Conservation (phyloP, 192 early-diverging fungal species). For the Coemansia sp. region DNA sequence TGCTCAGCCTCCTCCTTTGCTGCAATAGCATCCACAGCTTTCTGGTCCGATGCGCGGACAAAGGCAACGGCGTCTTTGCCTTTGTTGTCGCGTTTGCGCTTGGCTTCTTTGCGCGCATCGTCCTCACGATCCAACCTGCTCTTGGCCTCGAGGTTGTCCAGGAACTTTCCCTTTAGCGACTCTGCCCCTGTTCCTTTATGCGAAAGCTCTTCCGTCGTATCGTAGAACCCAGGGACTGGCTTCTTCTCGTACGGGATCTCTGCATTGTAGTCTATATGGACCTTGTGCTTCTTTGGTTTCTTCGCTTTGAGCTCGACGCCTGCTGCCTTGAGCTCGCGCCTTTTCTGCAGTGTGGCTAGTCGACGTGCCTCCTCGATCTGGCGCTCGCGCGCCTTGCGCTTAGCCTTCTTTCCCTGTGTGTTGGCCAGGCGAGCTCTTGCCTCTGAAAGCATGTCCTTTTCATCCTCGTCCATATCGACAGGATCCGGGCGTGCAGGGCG, state of each 20-base stretch:
- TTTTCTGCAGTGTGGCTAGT: conserved; percentile 86
- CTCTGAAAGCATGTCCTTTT: conserved; percentile 99
- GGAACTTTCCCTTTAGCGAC: conserved; percentile 64
- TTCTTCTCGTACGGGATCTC: conserved; percentile 94
- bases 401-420: conserved; percentile 99
- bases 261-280: conserved; percentile 88
- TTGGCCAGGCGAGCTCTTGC: conserved; percentile 98
- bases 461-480: conserved; percentile 99
- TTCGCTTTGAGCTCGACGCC: conserved; percentile 81
- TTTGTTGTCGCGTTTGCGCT: conserved; percentile 64
- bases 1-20: conserved; percentile 66
- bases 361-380: conserved; percentile 95
- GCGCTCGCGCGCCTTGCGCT: conserved; percentile 96
- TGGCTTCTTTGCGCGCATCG: conserved; percentile 74
- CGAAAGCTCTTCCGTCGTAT: conserved; percentile 82
- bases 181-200: conserved; percentile 58
- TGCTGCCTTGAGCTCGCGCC: conserved; percentile 93
- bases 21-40: conserved; percentile 34
- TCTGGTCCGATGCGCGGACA: conserved; percentile 48
- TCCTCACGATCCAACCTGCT: conserved; percentile 80
- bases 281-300: conserved; percentile 64
- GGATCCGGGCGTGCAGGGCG: conserved; percentile 98
- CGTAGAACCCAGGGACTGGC: conserved; percentile 88
- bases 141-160: conserved; percentile 86
- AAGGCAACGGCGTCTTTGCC: conserved; percentile 57